Percentiles rank a stretch among this genome's conserved stretches.
phyloP scores from a whole-genome alignment of 495 filamentous ascomycete species.

The Penicillium fimorum region DNA sequence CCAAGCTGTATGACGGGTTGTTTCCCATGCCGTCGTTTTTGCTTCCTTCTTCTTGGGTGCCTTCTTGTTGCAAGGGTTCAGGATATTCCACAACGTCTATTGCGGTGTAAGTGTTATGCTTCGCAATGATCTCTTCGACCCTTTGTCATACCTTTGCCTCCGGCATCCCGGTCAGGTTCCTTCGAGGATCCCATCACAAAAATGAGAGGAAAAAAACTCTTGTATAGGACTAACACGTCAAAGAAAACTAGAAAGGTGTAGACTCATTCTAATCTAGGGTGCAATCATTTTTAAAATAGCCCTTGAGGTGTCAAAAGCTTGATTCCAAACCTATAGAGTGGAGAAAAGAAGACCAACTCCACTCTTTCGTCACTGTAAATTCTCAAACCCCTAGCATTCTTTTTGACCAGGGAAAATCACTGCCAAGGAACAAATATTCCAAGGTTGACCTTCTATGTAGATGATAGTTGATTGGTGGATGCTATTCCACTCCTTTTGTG shows the following conservation, averaged over 20 bases:
- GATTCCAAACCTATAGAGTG: not conserved
- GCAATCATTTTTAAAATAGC: not conserved
- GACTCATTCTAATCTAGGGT: not conserved
- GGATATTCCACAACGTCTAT: conserved; percentile 8
- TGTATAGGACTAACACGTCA: too few relatives aligned
- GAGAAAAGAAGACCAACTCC: not conserved
- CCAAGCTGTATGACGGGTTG: conserved; percentile 16
- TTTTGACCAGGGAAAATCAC: not conserved
- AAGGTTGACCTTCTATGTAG: not conserved
- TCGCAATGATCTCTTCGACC: not conserved
- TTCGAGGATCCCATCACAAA: not conserved
- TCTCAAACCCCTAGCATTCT: not conserved
- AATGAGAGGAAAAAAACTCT: not conserved
- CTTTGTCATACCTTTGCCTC: conserved; percentile 4
- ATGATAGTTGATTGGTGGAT: not conserved
- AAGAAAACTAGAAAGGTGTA: not conserved
- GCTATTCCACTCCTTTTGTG: not conserved
- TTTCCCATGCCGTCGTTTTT: conserved; percentile 14
- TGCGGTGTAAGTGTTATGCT: not conserved
- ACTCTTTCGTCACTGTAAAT: conserved; percentile 11
- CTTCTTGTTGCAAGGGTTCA: conserved; percentile 13
- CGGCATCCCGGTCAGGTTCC: not conserved
- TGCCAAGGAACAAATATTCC: not conserved
- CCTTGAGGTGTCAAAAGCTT: conserved; percentile 3
- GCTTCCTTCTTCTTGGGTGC: conserved; percentile 20